Base-by-base conservation (phyloP, 371 early-diverging fungal species). In the Mortierella sp. region DNA sequence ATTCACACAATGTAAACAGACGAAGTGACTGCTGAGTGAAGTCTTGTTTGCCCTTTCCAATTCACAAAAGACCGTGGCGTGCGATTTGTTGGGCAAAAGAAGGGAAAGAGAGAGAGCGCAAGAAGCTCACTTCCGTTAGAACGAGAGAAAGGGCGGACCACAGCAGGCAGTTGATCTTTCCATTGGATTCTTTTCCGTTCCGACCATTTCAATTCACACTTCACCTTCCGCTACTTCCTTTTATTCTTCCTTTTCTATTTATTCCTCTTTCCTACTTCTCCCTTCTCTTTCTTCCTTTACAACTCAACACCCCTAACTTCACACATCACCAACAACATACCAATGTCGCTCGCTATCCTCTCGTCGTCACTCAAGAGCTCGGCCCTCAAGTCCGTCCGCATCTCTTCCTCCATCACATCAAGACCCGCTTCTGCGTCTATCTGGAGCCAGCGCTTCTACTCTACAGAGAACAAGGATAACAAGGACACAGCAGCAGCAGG, bases 341-440 rank as follows among this genome's bases (percentile, higher is more conserved):
- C 44, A 70, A 84, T 84, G 84, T 81, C 84, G 24, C 76, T 84
- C 71, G 75, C 80, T 34, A 81, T 84, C 48, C 48, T 83, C 57
- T 83, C 84, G 24, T 80, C 84, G 24, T 80, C 84, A 57, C 80
- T 83, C 81, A 84, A 84, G 76, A 76, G 84, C 55, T 84, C 84
- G 16, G 45, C 78, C 65, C 63, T 80, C 76, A 78, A 75, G 76
- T 70, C 80, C 26, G 78, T 60, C 72, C 85, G 81, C 57, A 58
- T 81, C 77, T 71, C 81, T 7, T 21, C 68, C 28, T 74, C 84
- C 60, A 68, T 79, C 68, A 73, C 81, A 31, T 72, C 80, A 76
- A 75, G 75, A 60, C 80, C 84, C 16, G 65, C 80, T 28, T 63
- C 81, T 44, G 68, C 84, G 16, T 50, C 50, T 44, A 72, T 80